Conservation (phyloP, 306 rosid species). For the Prinsepia uniflora region DNA sequence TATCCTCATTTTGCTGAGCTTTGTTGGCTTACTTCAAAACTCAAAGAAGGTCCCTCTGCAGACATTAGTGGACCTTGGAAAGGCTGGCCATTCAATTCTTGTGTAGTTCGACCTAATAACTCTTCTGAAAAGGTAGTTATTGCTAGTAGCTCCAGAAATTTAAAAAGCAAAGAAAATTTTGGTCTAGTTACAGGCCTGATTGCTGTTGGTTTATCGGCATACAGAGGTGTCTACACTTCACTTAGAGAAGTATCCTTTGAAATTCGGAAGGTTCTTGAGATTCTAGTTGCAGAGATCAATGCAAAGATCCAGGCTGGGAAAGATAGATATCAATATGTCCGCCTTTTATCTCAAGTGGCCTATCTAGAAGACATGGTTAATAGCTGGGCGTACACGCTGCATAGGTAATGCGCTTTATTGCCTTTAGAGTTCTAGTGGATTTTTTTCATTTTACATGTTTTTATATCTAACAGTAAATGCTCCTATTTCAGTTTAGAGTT, state of each 20-base stretch:
- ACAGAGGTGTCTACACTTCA: constrained; percentile 76
- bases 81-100: constrained; percentile 98
- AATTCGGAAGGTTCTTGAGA: constrained; percentile 76
- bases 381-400: constrained; percentile 79
- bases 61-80: constrained; percentile 93
- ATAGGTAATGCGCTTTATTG: constrained; percentile 51
- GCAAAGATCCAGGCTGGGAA: constrained; percentile 67
- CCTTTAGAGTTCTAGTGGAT: constrained; percentile 9
- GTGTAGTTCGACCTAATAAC: constrained; percentile 63
- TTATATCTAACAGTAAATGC: constrained; percentile 33
- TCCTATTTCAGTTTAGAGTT: constrained; percentile 72
- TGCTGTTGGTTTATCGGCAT: constrained; percentile 90
- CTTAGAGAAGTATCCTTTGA: constrained; percentile 72
- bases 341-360: constrained; percentile 90
- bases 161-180: constrained; percentile 55
- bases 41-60: constrained; percentile 82
- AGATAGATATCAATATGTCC: constrained; percentile 71
- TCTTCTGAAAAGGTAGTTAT: constrained; percentile 43
- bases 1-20: constrained; percentile 96
- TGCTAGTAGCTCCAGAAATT: constrained; percentile 40
- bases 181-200: constrained; percentile 74
- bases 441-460: constrained; percentile 1
- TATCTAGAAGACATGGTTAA: constrained; percentile 87
- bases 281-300: constrained; percentile 59
- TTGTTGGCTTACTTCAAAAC: constrained; percentile 93